These are phyloP conservation scores for Corymbia calophylla DNA, from an alignment of 441 rosid species.

Conservation along the genomic window DNA sequence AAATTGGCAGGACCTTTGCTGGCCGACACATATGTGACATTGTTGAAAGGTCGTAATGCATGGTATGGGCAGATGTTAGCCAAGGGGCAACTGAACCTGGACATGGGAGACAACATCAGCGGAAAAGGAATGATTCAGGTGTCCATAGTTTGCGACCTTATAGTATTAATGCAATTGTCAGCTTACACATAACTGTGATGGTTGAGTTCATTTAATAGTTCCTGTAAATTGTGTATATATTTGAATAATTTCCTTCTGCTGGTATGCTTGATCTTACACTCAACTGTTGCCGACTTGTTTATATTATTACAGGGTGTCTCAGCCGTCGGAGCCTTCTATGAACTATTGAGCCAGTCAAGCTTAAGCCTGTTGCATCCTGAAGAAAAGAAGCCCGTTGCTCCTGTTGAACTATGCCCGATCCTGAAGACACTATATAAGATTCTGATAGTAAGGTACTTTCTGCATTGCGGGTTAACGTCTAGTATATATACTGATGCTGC, in stretches of 20 bases:
- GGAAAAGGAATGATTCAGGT: constrained; percentile 63
- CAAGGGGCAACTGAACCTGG: constrained; percentile 36
- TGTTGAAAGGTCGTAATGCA: constrained; percentile 48
- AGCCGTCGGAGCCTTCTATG: constrained; percentile 67
- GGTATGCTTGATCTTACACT: background rate
- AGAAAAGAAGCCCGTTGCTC: constrained; percentile 67
- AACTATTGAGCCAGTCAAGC: constrained; percentile 55
- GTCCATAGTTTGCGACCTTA: background rate
- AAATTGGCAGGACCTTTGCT: constrained; percentile 49
- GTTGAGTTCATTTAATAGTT: background rate
- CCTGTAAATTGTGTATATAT: background rate
- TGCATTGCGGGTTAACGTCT: background rate
- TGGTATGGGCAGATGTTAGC: constrained; percentile 56
- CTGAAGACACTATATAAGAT: constrained; percentile 56
- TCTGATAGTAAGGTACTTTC: constrained; percentile 45
- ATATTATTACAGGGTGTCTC: constrained; percentile 54
- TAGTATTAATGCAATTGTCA: background rate
- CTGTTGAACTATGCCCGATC: constrained; percentile 73
- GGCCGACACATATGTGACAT: constrained; percentile 46
- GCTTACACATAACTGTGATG: background rate
- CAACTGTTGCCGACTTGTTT: background rate
- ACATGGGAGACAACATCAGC: constrained; percentile 48
- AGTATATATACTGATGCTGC: background rate
- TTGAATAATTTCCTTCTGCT: background rate
- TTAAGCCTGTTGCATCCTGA: constrained; percentile 54